Evolutionary conservation across 2,329 filamentous ascomycete species (phyloP), one percentile per base, ranked within the genome.

Genomic region (Cladosporium oxysporum): DNA sequence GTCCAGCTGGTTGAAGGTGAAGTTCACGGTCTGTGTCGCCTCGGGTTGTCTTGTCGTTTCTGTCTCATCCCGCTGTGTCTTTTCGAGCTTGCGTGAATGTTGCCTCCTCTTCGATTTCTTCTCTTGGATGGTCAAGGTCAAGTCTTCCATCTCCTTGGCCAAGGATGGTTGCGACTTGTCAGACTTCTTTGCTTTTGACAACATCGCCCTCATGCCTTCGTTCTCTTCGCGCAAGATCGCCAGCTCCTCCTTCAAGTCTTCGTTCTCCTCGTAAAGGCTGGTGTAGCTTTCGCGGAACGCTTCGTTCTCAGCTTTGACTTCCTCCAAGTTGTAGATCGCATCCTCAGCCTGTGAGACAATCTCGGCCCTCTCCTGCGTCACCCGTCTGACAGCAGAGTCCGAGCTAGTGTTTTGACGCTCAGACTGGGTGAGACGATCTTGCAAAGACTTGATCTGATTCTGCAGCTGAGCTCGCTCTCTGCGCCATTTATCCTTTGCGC

Each of bases 261-360:
- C 94, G 64, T 93, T 88, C 74, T 97, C 94, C 75, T 96, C 93
- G 66, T 96, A 87, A 21, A 96, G 83, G 2, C 89, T 66, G 14
- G 76, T 66, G 57, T 78, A 67, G 65, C 73, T 67, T 72, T 77
- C 66, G 26, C 92, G 81, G 0, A 90, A 87, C 53, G 89, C 84
- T 55, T 79, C 75, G 64, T 82, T 83, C 69, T 83, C 82, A 10
- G 69, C 76, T 73, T 80, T 81, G 35, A 83, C 70, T 70, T 80
- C 81, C 57, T 88, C 86, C 21, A 72, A 80, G 37, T 85, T 86
- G 65, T 83, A 80, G 62, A 85, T 88, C 5, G 87, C 87, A 60
- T 87, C 82, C 31, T 85, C 85, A 6, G 89, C 81, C 71, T 89
- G 88, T 61, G 83, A 83, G 58, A 90, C 81, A 44, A 89, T 84